A percentile compares a stretch with the other conserved stretches of the same genome.
Evolutionary conservation across 768 basidiomycete species (phyloP).

Genomic region (Chalciporus chontae): DNA sequence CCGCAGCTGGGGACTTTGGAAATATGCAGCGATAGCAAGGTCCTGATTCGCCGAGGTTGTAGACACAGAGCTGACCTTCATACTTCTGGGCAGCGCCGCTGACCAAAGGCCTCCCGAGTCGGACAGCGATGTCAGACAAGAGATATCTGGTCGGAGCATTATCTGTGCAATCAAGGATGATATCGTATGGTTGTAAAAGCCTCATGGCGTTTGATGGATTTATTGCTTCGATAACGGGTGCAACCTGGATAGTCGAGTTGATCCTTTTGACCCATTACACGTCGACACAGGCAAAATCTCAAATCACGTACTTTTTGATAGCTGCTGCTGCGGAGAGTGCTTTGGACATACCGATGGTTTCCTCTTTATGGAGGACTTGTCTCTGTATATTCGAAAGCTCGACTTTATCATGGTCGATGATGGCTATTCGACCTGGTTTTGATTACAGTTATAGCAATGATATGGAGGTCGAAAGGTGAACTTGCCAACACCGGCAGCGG

Average conservation of each 20-base stretch:
- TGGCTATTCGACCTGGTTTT: slow-evolving; percentile 70
- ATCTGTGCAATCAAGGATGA: slow-evolving; percentile 93
- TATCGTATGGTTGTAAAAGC: slow-evolving; percentile 59
- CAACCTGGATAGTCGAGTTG: slow-evolving; percentile 66
- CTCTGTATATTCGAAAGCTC: slow-evolving; percentile 89
- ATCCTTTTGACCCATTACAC: slow-evolving; percentile 44
- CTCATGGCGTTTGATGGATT: slow-evolving; percentile 59
- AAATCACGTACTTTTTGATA: slow-evolving; percentile 51
- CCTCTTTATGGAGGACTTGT: slow-evolving; percentile 83
- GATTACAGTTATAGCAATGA: slow-evolving; percentile 3
- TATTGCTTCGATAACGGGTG: slow-evolving; percentile 52
- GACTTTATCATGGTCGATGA: slow-evolving; percentile 86
- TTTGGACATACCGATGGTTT: slow-evolving; percentile 72
- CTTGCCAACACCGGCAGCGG: slow-evolving; percentile 87
- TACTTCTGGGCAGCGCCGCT: slow-evolving; percentile 89
- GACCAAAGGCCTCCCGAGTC: slow-evolving; percentile 75
- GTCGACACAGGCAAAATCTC: neutral
- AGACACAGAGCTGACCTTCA: slow-evolving; percentile 78
- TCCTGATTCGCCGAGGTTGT: slow-evolving; percentile 63
- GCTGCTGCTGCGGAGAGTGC: slow-evolving; percentile 76
- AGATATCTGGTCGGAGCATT: slow-evolving; percentile 91
- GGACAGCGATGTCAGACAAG: slow-evolving; percentile 81
- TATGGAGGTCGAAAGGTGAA: slow-evolving; percentile 1
- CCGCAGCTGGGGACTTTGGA: slow-evolving; percentile 69
- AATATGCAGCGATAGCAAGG: slow-evolving; percentile 96